These are phyloP conservation scores for Melocanna baccifera DNA, from an alignment of 176 grass and related monocot species.

Conservation along the genomic window DNA sequence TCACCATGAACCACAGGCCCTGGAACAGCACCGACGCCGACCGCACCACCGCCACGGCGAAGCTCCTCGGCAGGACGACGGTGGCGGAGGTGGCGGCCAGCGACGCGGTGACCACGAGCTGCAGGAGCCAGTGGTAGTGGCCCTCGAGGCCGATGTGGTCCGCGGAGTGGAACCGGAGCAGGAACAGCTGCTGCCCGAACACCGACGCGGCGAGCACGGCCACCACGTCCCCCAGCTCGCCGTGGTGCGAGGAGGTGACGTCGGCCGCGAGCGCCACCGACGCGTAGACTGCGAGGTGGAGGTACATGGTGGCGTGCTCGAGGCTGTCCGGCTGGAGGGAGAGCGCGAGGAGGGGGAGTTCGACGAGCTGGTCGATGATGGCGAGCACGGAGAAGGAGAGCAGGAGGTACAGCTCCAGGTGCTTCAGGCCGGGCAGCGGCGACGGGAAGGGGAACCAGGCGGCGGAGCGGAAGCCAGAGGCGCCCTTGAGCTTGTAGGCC, in stretches of 20 bases:
- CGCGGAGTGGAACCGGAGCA: conserved; percentile 68
- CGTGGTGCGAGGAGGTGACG: conserved; percentile 3
- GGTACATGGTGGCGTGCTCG: conserved; percentile 92
- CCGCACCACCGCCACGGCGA: conserved; percentile 46
- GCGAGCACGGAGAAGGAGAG: conserved; percentile 61
- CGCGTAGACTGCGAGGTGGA: conserved; percentile 70
- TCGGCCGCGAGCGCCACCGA: conserved; percentile 56
- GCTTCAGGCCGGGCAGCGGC: conserved; percentile 34
- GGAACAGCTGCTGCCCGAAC: conserved; percentile 75
- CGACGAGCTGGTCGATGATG: conserved; percentile 57
- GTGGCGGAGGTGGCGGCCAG: conserved; percentile 25
- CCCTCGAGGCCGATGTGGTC: conserved; percentile 75
- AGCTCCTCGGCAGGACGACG: conserved; percentile 46
- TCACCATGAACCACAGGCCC: conserved; percentile 77
- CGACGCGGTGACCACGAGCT: conserved; percentile 47
- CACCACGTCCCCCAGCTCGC: conserved; percentile 35
- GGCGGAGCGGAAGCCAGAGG: conserved; percentile 59
- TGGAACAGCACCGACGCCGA: conserved; percentile 66
- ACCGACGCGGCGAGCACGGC: conserved; percentile 61
- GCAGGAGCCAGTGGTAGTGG: conserved; percentile 91
- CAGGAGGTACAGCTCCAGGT: conserved; percentile 78
- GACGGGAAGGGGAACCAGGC: conserved; percentile 67
- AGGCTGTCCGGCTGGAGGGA: conserved; percentile 50
- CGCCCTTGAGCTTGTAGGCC: conserved; percentile 63
- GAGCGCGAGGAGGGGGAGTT: conserved; percentile 53